Percentiles rank a stretch among this genome's conserved stretches.
These are phyloP conservation scores for Psilocybe azurescens DNA, from an alignment of 768 basidiomycete species.

Conservation along the genomic window DNA sequence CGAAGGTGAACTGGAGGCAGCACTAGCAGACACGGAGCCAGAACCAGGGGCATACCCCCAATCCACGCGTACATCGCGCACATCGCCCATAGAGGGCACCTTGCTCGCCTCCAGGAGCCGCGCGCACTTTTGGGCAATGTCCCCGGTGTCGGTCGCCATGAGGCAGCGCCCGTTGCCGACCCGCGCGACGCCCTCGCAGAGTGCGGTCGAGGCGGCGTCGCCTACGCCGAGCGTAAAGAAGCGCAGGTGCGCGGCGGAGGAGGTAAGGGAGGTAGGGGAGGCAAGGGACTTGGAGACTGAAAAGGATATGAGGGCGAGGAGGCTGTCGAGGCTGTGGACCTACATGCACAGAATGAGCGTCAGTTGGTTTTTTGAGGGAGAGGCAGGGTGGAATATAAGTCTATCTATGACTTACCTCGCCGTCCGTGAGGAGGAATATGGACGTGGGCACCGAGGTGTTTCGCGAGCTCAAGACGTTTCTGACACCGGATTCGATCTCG, in stretches of 20 bases:
- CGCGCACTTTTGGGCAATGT: constrained; percentile 10
- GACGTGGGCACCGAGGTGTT: neutral
- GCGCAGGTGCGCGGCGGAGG: neutral
- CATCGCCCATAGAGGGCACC: neutral
- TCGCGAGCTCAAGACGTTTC: neutral
- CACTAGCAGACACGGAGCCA: neutral
- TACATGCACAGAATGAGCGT: neutral
- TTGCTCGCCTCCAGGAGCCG: constrained; percentile 3
- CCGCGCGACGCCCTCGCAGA: constrained; percentile 13
- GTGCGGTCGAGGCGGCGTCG: constrained; percentile 9
- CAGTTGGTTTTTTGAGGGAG: neutral
- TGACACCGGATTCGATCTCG: neutral
- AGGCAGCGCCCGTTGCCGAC: constrained; percentile 7
- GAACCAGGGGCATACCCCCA: constrained; percentile 6
- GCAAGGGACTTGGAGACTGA: neutral
- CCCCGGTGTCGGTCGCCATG: constrained; percentile 4
- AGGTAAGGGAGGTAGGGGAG: neutral
- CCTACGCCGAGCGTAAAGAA: constrained; percentile 10
- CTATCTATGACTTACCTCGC: constrained; percentile 1
- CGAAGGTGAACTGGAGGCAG: constrained; percentile 1
- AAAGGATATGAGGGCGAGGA: neutral
- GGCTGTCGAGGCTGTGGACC: neutral
- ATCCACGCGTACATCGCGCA: too few relatives aligned
- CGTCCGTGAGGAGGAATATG: constrained; percentile 9
- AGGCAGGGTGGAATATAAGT: neutral